Base-by-base conservation (phyloP, 2,329 filamentous ascomycete species). In the Gaeumannomyces sp. region DNA sequence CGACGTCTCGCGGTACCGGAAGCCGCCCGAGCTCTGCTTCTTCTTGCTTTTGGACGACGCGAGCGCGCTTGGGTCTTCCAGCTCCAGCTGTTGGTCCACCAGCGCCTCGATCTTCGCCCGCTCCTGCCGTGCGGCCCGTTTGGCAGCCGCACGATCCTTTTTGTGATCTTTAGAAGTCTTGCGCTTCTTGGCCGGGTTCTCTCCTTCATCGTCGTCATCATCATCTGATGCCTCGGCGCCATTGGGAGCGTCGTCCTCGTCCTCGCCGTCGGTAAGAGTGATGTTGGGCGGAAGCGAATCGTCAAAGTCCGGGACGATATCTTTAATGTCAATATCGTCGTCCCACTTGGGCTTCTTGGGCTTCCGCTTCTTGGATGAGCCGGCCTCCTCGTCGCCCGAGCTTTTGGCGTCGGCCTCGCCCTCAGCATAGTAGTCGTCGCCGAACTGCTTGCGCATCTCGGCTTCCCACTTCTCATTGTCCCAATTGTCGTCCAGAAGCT, bases 271-370 rank as follows among this genome's bases (percentile, higher is more conserved):
- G 6, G 85, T 85, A 1, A 89, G 77, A 1, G 78, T 78, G 66
- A 90, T 77, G 1, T 79, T 78, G 27, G 85, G 84, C 62, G 81
- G 78, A 28, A 60, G 73, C 8, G 85, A 85, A 31, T 92, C 90
- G 27, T 91, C 86, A 73, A 96, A 97, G 67, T 96, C 92, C 1
- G 92, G 93, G 33, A 97, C 80, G 62, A 97, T 83, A 75, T 97
- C 94, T 67, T 90, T 92, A 79, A 99, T 98, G 73, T 98, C 93
- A 71, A 99, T 97, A 74, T 99, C 95, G 72, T 98, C 93, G 71
- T 97, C 92, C 90, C 94, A 99, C 68, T 87, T 91, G 13, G 92
- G 92, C 78, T 96, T 96, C 82, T 91, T 92, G 13, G 84, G 78
- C 68, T 82, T 82, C 72, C 83, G 88, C 69, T 86, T 87, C 74